phyloP scores from a whole-genome alignment of 23 red algal genomes.

The Gracilaria vermiculophylla region DNA sequence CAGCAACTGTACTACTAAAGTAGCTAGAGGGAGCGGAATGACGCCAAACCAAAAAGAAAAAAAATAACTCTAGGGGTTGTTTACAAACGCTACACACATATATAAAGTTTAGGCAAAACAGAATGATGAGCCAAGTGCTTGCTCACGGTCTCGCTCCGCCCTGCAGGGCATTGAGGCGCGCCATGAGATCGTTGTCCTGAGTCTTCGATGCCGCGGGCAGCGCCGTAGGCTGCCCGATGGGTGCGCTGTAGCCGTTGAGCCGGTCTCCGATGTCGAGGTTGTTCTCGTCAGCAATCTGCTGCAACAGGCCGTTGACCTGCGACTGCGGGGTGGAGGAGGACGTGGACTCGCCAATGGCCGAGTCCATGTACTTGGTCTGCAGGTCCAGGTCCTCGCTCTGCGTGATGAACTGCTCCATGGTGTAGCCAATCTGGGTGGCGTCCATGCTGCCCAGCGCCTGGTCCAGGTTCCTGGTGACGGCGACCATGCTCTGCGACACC shows the following conservation, averaged over 20 bases:
- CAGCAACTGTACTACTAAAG: slow-evolving; percentile 54
- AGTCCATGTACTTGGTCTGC: slow-evolving; percentile 80
- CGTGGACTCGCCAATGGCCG: slow-evolving; percentile 72
- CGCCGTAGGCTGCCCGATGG: slow-evolving; percentile 36
- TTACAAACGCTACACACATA: not conserved
- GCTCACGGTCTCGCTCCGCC: slow-evolving; percentile 27
- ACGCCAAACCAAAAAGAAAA: too few species aligned
- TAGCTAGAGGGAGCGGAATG: too few species aligned
- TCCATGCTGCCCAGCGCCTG: slow-evolving; percentile 88
- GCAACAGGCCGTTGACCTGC: slow-evolving; percentile 85
- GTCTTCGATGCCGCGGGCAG: not conserved
- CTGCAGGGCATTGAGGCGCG: slow-evolving; percentile 37
- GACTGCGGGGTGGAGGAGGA: slow-evolving; percentile 74
- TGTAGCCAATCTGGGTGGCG: slow-evolving; percentile 76
- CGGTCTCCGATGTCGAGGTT: slow-evolving; percentile 70
- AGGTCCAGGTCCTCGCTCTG: slow-evolving; percentile 92
- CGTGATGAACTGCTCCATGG: slow-evolving; percentile 86
- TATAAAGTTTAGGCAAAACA: not conserved
- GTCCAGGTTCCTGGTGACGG: slow-evolving; percentile 73
- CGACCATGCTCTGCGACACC: slow-evolving; percentile 73
- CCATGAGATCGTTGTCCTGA: slow-evolving; percentile 36
- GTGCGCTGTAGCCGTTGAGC: slow-evolving; percentile 26
- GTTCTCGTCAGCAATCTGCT: slow-evolving; percentile 87
- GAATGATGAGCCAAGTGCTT: not conserved
- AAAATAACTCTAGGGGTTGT: not conserved